A percentile compares a stretch with the other conserved stretches of the same genome.
phyloP scores from a whole-genome alignment of 805 yeast genomes.

The Kodamaea fukazawae region DNA sequence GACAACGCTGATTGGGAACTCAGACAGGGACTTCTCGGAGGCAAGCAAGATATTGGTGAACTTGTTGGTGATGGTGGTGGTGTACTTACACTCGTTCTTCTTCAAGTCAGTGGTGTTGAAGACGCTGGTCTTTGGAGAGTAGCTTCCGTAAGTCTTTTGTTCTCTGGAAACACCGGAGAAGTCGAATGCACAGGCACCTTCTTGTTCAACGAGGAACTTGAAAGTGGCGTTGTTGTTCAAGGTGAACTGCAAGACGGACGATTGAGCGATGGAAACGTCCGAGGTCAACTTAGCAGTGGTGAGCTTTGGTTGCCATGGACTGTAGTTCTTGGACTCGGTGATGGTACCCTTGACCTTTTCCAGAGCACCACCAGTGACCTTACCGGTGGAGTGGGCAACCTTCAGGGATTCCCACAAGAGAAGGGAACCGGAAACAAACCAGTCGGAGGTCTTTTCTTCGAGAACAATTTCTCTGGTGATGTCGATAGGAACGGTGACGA shows the following conservation, averaged over 20 bases:
- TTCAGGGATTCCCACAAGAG: slow-evolving; percentile 22
- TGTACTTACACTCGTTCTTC: slow-evolving; percentile 5
- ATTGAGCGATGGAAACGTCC: slow-evolving; percentile 13
- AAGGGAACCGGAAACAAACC: slow-evolving; percentile 28
- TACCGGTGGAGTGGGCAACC: slow-evolving; percentile 18
- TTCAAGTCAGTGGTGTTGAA: slow-evolving; percentile 3
- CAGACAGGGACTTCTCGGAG: slow-evolving; percentile 3
- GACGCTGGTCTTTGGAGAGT: neutral
- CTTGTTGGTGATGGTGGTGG: slow-evolving; percentile 4
- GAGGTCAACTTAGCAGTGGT: slow-evolving; percentile 21
- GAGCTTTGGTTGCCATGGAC: slow-evolving; percentile 18
- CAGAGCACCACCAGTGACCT: slow-evolving; percentile 13
- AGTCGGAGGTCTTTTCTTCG: slow-evolving; percentile 12
- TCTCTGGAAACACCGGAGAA: neutral
- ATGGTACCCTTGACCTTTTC: slow-evolving; percentile 20
- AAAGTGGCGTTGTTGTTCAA: slow-evolving; percentile 20
- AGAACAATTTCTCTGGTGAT: neutral
- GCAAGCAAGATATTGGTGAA: slow-evolving; percentile 7
- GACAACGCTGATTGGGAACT: slow-evolving; percentile 3
- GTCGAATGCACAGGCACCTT: slow-evolving; percentile 2
- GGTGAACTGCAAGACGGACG: slow-evolving; percentile 23
- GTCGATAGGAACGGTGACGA: slow-evolving; percentile 10
- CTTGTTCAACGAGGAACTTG: slow-evolving; percentile 14
- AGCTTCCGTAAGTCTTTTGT: neutral
- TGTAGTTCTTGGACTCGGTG: slow-evolving; percentile 21